Conservation (phyloP, 2,329 filamentous ascomycete genomes). For the Penicillium sp. region DNA sequence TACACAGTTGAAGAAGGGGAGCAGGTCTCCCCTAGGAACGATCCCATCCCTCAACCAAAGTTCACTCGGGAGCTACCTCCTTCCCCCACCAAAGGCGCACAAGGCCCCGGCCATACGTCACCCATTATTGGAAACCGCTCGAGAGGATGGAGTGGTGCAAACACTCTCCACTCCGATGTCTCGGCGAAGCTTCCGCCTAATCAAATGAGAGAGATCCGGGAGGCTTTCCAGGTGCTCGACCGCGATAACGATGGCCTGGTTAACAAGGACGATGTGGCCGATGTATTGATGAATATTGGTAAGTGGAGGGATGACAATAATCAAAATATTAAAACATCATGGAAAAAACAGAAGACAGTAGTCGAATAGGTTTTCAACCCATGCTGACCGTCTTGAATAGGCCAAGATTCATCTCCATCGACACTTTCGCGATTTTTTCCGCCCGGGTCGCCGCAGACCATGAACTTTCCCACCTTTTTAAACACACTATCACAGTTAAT, state of each 20-base stretch:
- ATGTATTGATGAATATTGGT: slow-evolving; percentile 87
- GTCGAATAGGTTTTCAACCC: not conserved
- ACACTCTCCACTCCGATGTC: slow-evolving; percentile 36
- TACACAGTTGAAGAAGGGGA: slow-evolving; percentile 50
- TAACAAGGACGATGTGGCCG: slow-evolving; percentile 78
- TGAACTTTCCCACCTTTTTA: slow-evolving; percentile 84
- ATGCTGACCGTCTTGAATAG: slow-evolving; percentile 44
- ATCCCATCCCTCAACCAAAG: slow-evolving; percentile 39
- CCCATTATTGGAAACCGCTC: slow-evolving; percentile 33
- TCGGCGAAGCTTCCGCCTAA: slow-evolving; percentile 68
- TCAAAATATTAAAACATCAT: no score
- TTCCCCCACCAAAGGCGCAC: slow-evolving; percentile 44
- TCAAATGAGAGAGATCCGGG: slow-evolving; percentile 84
- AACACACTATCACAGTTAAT: slow-evolving; percentile 78
- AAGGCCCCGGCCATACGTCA: slow-evolving; percentile 31
- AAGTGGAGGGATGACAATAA: slow-evolving; percentile 22
- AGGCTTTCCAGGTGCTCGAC: slow-evolving; percentile 93
- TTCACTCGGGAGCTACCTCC: slow-evolving; percentile 43
- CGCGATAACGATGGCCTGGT: slow-evolving; percentile 84
- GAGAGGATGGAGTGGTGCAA: slow-evolving; percentile 25
- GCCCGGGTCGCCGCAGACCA: slow-evolving; percentile 68
- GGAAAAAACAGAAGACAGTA: no score
- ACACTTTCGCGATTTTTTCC: slow-evolving; percentile 85
- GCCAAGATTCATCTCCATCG: slow-evolving; percentile 72
- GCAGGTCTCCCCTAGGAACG: slow-evolving; percentile 31